Conservation (phyloP, 345 rosid genomes). For the Populus alba region DNA sequence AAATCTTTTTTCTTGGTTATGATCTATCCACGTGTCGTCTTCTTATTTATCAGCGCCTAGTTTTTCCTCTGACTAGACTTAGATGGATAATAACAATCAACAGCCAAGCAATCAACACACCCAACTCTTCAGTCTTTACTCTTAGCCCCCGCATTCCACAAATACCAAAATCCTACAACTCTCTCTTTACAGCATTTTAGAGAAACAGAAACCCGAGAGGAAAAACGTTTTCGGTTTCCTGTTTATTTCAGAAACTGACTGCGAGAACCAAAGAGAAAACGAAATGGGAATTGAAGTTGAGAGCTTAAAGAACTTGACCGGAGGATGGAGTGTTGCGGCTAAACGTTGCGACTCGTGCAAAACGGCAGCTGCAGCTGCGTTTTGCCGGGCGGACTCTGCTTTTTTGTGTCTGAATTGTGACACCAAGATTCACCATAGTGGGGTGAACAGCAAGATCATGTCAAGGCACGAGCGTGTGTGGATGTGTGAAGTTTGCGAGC, state of each 20-base stretch:
- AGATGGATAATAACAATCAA: conserved; percentile 10
- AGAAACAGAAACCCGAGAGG: background rate
- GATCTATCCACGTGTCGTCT: conserved; percentile 31
- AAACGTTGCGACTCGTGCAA: conserved; percentile 43
- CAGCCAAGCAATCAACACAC: conserved; percentile 23
- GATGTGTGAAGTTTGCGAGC: conserved; percentile 48
- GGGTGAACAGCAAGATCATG: conserved; percentile 11
- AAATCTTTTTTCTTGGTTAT: conserved; percentile 34
- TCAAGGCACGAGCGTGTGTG: conserved; percentile 34
- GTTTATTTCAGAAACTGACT: background rate
- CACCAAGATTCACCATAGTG: conserved; percentile 23
- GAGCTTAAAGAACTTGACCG: conserved; percentile 8
- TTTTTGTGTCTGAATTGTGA: conserved; percentile 40
- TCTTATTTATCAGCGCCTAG: conserved; percentile 23
- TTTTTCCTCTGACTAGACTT: conserved; percentile 31
- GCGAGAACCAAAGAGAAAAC: background rate
- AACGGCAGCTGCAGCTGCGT: conserved; percentile 28
- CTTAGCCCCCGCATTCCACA: background rate
- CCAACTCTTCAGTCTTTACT: conserved; percentile 18
- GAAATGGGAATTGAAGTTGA: conserved; percentile 22
- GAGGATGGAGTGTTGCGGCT: conserved; percentile 19
- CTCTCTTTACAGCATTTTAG: background rate
- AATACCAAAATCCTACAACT: background rate
- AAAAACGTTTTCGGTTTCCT: background rate
- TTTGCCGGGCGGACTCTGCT: conserved; percentile 36